Evolutionary conservation across 2,329 filamentous ascomycete genomes (phyloP).

Genomic region (Fusarium heterosporum): DNA sequence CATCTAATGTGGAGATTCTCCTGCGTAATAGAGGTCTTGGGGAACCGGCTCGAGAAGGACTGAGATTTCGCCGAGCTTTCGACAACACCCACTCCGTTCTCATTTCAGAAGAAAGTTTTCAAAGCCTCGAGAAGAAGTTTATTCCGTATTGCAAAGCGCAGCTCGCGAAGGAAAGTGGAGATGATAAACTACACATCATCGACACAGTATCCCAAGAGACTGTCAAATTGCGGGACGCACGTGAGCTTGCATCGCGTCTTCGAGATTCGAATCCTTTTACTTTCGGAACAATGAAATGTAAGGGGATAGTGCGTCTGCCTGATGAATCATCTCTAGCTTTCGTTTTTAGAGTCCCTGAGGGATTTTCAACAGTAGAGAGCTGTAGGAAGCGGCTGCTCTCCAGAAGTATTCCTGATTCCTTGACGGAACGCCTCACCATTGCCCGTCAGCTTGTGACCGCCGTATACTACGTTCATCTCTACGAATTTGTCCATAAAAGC

Average conservation of each 20-base stretch:
- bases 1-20: background rate
- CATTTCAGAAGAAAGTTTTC: background rate
- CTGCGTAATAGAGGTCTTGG: background rate
- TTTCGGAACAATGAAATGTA: background rate
- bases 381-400: background rate
- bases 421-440: background rate
- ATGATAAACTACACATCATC: background rate
- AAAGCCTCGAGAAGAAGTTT: background rate
- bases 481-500: slow-evolving; percentile 3
- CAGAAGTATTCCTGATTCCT: background rate
- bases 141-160: background rate
- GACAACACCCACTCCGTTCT: background rate
- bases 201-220: background rate
- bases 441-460: background rate
- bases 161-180: background rate
- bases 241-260: slow-evolving; percentile 3
- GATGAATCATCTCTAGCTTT: background rate
- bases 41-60: background rate
- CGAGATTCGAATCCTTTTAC: background rate
- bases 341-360: background rate
- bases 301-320: background rate
- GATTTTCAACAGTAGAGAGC: background rate
- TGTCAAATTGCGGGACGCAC: background rate
- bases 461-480: background rate
- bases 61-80: slow-evolving; percentile 4